Conservation (phyloP, 768 basidiomycete genomes). For the Neoboletus brunneissimus region DNA sequence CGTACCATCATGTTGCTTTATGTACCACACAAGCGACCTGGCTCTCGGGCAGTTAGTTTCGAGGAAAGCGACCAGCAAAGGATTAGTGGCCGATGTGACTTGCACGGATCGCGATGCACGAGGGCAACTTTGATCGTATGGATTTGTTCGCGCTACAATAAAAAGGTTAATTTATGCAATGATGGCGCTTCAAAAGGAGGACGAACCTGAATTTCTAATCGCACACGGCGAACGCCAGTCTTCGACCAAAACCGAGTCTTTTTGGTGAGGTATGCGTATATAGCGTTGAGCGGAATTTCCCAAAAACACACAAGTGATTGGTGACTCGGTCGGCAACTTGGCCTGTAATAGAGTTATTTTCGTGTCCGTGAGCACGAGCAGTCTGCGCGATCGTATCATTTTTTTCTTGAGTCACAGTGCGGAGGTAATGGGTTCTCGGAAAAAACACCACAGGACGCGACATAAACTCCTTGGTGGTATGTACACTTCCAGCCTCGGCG, state of each 20-base stretch:
- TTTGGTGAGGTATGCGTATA: conserved; percentile 66
- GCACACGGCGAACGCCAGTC: conserved; percentile 88
- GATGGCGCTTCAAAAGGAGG: too few species aligned
- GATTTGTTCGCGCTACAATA: too few species aligned
- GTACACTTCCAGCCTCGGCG: conserved; percentile 14
- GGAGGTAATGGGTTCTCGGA: conserved; percentile 63
- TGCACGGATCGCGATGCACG: too few species aligned
- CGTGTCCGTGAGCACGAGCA: too few species aligned
- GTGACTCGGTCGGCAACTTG: conserved; percentile 70
- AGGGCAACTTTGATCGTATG: too few species aligned
- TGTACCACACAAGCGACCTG: neutral
- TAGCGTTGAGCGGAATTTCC: conserved; percentile 86
- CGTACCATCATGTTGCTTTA: neutral
- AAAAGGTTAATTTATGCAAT: too few species aligned
- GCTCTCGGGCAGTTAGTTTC: too few species aligned
- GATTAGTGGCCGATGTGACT: too few species aligned
- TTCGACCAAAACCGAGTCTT: conserved; percentile 85
- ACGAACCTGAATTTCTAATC: conserved; percentile 83
- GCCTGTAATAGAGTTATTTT: conserved; percentile 41
- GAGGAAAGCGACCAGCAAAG: neutral
- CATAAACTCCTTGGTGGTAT: conserved; percentile 85
- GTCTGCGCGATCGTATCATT: too few species aligned
- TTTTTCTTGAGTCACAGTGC: neutral
- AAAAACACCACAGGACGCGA: conserved; percentile 45
- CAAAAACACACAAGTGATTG: conserved; percentile 95